phyloP scores from a whole-genome alignment of 768 basidiomycete species.

The Tremella mesenterica region DNA sequence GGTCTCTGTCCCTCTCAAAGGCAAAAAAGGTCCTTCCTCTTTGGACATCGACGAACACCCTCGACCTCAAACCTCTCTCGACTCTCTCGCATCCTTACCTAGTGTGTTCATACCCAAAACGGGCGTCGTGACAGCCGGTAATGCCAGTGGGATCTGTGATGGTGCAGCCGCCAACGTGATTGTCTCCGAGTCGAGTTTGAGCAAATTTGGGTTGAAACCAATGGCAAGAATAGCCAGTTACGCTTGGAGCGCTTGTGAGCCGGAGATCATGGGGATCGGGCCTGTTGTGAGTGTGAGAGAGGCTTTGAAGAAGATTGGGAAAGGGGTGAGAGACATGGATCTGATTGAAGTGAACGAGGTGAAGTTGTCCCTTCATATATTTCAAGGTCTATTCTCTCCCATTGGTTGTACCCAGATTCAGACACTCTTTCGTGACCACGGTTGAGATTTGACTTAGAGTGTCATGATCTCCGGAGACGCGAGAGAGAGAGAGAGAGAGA shows the following conservation, averaged over 20 bases:
- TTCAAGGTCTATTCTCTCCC: too few species aligned
- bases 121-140: slow-evolving; percentile 46
- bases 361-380: too few species aligned
- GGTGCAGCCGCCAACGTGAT: slow-evolving; percentile 47
- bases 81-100: slow-evolving; percentile 37
- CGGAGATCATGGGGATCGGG: slow-evolving; percentile 47
- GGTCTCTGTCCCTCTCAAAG: slow-evolving; percentile 30
- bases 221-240: slow-evolving; percentile 44
- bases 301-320: slow-evolving; percentile 29
- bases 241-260: slow-evolving; percentile 46
- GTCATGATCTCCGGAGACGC: neutral
- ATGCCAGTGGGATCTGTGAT: slow-evolving; percentile 46
- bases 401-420: too few species aligned
- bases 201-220: slow-evolving; percentile 43
- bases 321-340: slow-evolving; percentile 45
- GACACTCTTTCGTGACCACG: too few species aligned
- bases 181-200: slow-evolving; percentile 42
- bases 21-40: slow-evolving; percentile 25
- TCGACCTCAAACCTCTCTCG: slow-evolving; percentile 42
- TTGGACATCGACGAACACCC: slow-evolving; percentile 45
- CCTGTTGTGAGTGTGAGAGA: slow-evolving; percentile 39
- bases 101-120: slow-evolving; percentile 43
- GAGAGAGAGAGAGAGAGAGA: neutral
- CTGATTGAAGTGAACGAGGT: slow-evolving; percentile 44
- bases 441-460: too few species aligned